A percentile compares a stretch with the other conserved stretches of the same genome.
Conservation (phyloP, 208 protist genomes). For the Trypanosoma theileri region DNA sequence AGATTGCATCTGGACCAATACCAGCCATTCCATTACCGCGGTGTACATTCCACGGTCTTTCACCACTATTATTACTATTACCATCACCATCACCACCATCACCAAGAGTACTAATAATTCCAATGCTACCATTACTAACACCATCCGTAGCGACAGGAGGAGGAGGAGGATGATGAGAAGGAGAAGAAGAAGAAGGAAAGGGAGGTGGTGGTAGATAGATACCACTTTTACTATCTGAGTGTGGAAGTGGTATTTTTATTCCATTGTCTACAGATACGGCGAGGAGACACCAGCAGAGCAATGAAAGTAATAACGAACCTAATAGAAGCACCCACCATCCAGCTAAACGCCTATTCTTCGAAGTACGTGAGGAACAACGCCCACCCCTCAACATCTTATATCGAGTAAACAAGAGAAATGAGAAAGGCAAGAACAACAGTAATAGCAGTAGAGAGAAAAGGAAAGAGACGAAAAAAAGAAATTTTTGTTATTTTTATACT, state of each 20-base stretch:
- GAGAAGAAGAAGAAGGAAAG: too few relatives aligned
- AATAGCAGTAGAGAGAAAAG: not conserved
- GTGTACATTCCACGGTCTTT: not conserved
- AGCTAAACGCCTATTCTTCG: not conserved
- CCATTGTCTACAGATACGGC: not conserved
- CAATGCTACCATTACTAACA: not conserved
- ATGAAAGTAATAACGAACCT: not conserved
- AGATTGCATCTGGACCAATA: slow-evolving; percentile 5
- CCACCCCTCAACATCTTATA: slow-evolving; percentile 2
- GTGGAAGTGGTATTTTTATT: not conserved
- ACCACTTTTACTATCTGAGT: too few relatives aligned
- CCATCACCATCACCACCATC: not conserved
- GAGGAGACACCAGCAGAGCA: slow-evolving; percentile 1
- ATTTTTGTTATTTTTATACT: slow-evolving; percentile 3
- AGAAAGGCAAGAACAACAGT: slow-evolving; percentile 12
- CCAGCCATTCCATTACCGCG: not conserved
- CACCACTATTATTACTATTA: not conserved
- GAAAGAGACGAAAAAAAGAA: not conserved
- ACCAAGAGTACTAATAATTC: too few relatives aligned
- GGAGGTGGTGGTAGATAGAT: too few relatives aligned
- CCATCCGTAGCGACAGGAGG: not conserved
- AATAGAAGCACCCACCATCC: not conserved
- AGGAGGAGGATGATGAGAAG: not conserved
- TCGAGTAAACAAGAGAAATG: slow-evolving; percentile 9
- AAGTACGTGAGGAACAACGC: not conserved